Conservation (phyloP, 1,284 basidiomycete genomes). For the Nidula niveotomentosa region DNA sequence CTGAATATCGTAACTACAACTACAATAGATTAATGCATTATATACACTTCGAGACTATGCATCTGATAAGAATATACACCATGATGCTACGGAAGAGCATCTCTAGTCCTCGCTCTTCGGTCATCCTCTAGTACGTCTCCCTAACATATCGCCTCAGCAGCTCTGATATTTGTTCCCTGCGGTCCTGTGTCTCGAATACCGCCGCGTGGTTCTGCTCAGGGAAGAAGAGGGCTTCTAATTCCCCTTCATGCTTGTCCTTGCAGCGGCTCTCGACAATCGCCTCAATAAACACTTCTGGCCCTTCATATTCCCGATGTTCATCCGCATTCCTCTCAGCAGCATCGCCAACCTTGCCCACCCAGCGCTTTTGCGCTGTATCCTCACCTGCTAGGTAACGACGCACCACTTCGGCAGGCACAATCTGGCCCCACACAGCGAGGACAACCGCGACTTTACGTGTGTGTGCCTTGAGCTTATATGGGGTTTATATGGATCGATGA, state of each 20-base stretch:
- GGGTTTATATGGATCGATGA: too few relatives aligned
- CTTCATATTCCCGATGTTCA: neutral
- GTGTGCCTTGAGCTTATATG: too few relatives aligned
- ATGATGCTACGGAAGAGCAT: too few relatives aligned
- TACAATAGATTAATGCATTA: too few relatives aligned
- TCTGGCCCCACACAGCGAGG: conserved; percentile 56
- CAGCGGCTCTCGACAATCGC: too few relatives aligned
- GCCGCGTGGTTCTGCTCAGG: conserved; percentile 54
- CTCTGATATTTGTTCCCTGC: conserved; percentile 35
- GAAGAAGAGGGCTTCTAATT: conserved; percentile 52
- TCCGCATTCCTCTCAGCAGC: neutral
- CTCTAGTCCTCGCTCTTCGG: too few relatives aligned
- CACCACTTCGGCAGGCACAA: conserved; percentile 51
- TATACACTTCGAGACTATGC: too few relatives aligned
- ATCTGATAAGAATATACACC: too few relatives aligned
- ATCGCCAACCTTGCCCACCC: conserved; percentile 22
- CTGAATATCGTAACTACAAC: too few relatives aligned
- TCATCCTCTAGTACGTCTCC: neutral
- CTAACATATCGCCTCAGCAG: conserved; percentile 36
- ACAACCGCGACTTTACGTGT: conserved; percentile 37
- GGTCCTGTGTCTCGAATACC: conserved; percentile 44
- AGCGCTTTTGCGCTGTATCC: conserved; percentile 25
- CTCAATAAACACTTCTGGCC: too few relatives aligned
- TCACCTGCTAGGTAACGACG: conserved; percentile 51
- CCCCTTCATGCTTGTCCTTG: conserved; percentile 12